A percentile compares a stretch with the other conserved stretches of the same genome.
phyloP scores from a whole-genome alignment of 2,329 filamentous ascomycete species.

The Aspergillus fructus region DNA sequence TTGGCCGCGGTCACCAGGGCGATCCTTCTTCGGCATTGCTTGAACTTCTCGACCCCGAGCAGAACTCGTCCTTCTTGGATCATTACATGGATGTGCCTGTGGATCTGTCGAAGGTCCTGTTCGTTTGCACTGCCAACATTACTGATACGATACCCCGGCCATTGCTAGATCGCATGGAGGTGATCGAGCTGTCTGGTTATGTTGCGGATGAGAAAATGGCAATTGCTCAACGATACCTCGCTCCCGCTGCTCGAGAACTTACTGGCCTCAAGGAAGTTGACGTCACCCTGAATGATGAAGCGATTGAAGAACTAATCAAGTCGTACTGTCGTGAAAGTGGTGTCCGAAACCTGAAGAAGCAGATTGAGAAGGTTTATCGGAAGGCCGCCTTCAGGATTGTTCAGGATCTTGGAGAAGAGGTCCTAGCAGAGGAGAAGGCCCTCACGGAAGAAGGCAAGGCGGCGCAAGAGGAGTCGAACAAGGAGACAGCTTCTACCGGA shows the following conservation, averaged over 20 bases:
- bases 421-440: conserved; percentile 74
- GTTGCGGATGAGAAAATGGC: conserved; percentile 99
- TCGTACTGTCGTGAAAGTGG: conserved; percentile 97
- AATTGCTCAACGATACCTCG: conserved; percentile 89
- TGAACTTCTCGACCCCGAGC: conserved; percentile 91
- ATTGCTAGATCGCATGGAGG: conserved; percentile 93
- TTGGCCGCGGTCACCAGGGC: conserved; percentile 92
- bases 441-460: conserved; percentile 83
- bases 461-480: conserved; percentile 60
- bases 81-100: conserved; percentile 99
- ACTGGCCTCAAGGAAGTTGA: conserved; percentile 88
- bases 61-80: conserved; percentile 95
- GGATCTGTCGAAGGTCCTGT: conserved; percentile 94
- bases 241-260: conserved; percentile 89
- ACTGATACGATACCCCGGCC: conserved; percentile 96
- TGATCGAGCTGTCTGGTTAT: conserved; percentile 94
- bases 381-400: conserved; percentile 98
- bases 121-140: conserved; percentile 99
- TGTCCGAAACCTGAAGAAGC: conserved; percentile 97
- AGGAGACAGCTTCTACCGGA: conserved; percentile 60
- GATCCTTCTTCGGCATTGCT: conserved; percentile 93
- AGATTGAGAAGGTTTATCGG: conserved; percentile 98
- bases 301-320: conserved; percentile 96
- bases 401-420: conserved; percentile 85
- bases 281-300: conserved; percentile 80